Evolutionary conservation across 176 grass and related monocot genomes (phyloP).

Genomic region (Metroxylon sagu): DNA sequence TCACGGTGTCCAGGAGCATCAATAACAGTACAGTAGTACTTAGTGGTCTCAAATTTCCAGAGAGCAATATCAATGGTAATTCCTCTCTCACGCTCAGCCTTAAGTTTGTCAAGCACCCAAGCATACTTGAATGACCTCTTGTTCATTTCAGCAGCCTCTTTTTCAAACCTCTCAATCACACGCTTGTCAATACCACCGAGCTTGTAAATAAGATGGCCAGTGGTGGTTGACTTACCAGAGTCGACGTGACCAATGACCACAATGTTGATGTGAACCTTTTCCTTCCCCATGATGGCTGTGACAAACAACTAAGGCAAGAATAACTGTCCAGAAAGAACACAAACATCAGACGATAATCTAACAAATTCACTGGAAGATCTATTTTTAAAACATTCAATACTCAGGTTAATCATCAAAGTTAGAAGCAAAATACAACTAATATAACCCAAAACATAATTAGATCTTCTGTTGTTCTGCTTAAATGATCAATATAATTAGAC

Average conservation of each 20-base stretch:
- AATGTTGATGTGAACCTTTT: conserved; percentile 75
- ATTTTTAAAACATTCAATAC: no score
- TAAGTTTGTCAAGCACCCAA: conserved; percentile 87
- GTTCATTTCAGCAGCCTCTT: conserved; percentile 79
- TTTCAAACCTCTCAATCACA: conserved; percentile 74
- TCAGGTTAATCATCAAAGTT: no score
- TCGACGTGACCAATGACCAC: conserved; percentile 80
- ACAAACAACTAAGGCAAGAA: no score
- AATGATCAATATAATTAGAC: no score
- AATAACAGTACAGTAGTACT: conserved; percentile 75
- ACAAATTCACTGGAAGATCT: no score
- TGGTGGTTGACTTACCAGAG: conserved; percentile 82
- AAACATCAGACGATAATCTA: no score
- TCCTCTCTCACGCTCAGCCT: conserved; percentile 74
- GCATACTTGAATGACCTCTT: conserved; percentile 81
- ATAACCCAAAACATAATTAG: no score
- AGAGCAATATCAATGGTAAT: conserved; percentile 75
- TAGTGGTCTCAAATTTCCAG: conserved; percentile 75
- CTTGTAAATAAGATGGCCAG: conserved; percentile 84
- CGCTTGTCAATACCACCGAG: conserved; percentile 85
- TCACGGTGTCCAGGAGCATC: conserved; percentile 78
- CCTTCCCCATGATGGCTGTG: conserved; percentile 46
- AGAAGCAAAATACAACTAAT: no score
- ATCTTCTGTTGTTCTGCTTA: no score
- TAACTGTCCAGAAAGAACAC: no score